These are phyloP conservation scores for Ogataea pignaliae DNA, from an alignment of 805 yeast genomes.

Conservation along the genomic window DNA sequence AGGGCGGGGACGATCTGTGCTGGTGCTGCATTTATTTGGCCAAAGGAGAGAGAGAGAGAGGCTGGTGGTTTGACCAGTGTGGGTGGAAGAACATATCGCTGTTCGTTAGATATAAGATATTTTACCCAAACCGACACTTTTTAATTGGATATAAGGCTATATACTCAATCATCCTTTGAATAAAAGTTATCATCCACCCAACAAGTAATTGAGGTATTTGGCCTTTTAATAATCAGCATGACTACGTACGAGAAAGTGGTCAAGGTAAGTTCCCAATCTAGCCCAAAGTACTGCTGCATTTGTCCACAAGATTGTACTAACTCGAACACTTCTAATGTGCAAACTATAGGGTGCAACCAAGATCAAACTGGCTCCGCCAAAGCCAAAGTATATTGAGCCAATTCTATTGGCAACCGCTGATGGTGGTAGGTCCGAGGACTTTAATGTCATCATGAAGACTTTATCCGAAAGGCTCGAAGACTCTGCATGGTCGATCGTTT, in stretches of 20 bases:
- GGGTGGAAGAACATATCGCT: too few species aligned
- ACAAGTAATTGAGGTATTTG: too few species aligned
- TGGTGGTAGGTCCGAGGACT: slow-evolving; percentile 46
- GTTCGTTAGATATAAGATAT: too few species aligned
- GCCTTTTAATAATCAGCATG: slow-evolving; percentile 6
- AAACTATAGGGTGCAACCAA: slow-evolving; percentile 59
- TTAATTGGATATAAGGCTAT: too few species aligned
- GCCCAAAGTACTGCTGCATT: not conserved
- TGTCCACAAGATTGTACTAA: not conserved
- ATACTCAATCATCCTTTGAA: too few species aligned
- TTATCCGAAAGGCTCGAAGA: slow-evolving; percentile 63
- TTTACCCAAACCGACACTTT: too few species aligned
- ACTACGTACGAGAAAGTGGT: slow-evolving; percentile 23
- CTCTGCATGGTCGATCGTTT: slow-evolving; percentile 87
- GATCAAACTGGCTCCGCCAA: slow-evolving; percentile 91
- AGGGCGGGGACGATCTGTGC: not conserved
- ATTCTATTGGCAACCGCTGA: slow-evolving; percentile 66
- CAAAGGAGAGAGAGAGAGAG: too few species aligned
- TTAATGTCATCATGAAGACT: slow-evolving; percentile 64
- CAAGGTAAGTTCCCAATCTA: slow-evolving; percentile 10
- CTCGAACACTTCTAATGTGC: not conserved
- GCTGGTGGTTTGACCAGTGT: too few species aligned
- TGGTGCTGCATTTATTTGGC: too few species aligned
- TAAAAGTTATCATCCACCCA: too few species aligned
- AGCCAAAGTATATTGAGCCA: slow-evolving; percentile 93